Evolutionary conservation across 2,329 filamentous ascomycete genomes (phyloP).

Genomic region (Xylariales sp.): DNA sequence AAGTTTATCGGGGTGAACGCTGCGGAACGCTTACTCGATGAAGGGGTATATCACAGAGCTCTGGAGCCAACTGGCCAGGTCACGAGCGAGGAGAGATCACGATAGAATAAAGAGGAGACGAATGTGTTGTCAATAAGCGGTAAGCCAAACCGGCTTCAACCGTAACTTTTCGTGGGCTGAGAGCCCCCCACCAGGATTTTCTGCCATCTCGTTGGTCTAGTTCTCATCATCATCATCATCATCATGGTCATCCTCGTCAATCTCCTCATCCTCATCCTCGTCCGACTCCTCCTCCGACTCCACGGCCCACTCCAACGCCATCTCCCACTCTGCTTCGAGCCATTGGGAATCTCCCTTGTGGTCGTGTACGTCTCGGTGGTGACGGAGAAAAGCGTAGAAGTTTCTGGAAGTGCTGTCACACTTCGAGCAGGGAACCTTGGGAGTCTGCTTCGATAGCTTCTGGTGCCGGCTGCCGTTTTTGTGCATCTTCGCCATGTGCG

Average conservation of each 20-base stretch:
- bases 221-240: not conserved
- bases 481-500: not conserved
- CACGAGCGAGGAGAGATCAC: not conserved
- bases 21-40: conserved; percentile 17
- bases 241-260: not conserved
- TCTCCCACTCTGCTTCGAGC: too few species aligned
- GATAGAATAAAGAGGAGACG: too few species aligned
- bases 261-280: not conserved
- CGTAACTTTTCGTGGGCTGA: too few species aligned
- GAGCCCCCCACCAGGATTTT: not conserved
- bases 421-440: not conserved
- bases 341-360: too few species aligned
- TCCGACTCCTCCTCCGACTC: too few species aligned
- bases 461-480: not conserved
- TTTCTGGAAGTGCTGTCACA: too few species aligned
- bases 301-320: too few species aligned
- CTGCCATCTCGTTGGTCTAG: not conserved
- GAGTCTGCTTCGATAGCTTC: not conserved
- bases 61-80: conserved; percentile 6
- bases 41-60: not conserved
- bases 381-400: too few species aligned
- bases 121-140: not conserved
- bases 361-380: too few species aligned
- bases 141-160: not conserved
- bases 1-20: conserved; percentile 16